phyloP scores from a whole-genome alignment of 108 stramenopile species.

The Pseudonitzschia delicatissima region DNA sequence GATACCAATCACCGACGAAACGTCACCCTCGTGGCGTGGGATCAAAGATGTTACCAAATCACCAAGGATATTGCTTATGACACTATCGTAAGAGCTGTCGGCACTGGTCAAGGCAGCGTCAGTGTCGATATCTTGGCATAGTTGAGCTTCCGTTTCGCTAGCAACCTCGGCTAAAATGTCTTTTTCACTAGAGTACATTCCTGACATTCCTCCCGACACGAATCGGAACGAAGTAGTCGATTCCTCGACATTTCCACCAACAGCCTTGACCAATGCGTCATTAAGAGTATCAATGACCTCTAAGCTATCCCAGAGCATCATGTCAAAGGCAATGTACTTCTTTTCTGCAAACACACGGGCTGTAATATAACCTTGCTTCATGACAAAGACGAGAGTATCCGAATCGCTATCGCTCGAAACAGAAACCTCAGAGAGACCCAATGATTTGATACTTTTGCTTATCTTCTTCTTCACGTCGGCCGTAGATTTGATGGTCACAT shows the following conservation, averaged over 20 bases:
- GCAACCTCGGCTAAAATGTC: conserved; percentile 7
- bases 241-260: conserved; percentile 13
- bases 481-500: conserved; percentile 19
- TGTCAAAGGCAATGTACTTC: conserved; percentile 65
- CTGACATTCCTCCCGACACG: conserved; percentile 63
- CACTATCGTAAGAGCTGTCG: background rate
- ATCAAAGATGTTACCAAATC: background rate
- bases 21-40: background rate
- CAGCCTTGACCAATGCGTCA: conserved; percentile 25
- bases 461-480: conserved; percentile 1
- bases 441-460: conserved; percentile 24
- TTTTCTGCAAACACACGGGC: conserved; percentile 48
- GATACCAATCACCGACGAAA: conserved; percentile 3
- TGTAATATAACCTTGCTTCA: conserved; percentile 60
- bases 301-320: conserved; percentile 46
- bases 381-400: conserved; percentile 18
- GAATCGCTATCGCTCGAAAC: conserved; percentile 9
- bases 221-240: conserved; percentile 54
- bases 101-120: background rate
- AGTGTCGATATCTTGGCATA: background rate
- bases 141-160: background rate
- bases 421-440: conserved; percentile 37
- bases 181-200: background rate
- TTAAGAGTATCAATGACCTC: conserved; percentile 28
- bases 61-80: background rate